phyloP scores from a whole-genome alignment of 2,329 filamentous ascomycete species.

The Hymenoscyphus infarciens region DNA sequence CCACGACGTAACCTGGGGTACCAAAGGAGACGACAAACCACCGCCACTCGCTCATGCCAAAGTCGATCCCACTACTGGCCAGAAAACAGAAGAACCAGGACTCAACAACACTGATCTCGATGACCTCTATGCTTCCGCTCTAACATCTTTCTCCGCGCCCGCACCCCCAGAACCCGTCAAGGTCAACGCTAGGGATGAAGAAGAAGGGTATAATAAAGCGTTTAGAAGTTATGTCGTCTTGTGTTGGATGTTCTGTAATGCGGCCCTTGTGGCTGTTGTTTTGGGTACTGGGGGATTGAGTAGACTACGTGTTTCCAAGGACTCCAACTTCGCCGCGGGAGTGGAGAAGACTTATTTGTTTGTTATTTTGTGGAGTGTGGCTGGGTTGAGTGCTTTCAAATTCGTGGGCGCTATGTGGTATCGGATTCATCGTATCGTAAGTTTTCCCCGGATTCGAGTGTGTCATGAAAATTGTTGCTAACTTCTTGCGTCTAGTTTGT shows the following conservation, averaged over 20 bases:
- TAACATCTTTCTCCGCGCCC: constrained; percentile 69
- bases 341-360: constrained; percentile 24
- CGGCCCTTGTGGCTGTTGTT: constrained; percentile 79
- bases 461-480: no score
- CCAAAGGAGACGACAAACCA: constrained; percentile 92
- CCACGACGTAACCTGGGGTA: constrained; percentile 94
- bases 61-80: constrained; percentile 77
- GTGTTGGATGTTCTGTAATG: constrained; percentile 93
- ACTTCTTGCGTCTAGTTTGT: no score
- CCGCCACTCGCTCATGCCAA: constrained; percentile 83
- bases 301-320: constrained; percentile 83
- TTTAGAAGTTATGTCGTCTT: constrained; percentile 88
- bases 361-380: constrained; percentile 29
- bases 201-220: constrained; percentile 95
- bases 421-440: constrained; percentile 17
- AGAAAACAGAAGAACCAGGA: constrained; percentile 39
- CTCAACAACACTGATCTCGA: constrained; percentile 63
- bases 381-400: constrained; percentile 23
- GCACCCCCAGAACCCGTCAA: constrained; percentile 64
- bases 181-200: constrained; percentile 62
- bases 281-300: constrained; percentile 80
- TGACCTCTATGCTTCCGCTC: constrained; percentile 82
- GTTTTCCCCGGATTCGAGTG: no score
- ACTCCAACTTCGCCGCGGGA: constrained; percentile 63
- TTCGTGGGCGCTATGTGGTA: constrained; percentile 28